Evolutionary conservation across 352 stramenopile species (phyloP).

Genomic region (Pythium sukuiense): DNA sequence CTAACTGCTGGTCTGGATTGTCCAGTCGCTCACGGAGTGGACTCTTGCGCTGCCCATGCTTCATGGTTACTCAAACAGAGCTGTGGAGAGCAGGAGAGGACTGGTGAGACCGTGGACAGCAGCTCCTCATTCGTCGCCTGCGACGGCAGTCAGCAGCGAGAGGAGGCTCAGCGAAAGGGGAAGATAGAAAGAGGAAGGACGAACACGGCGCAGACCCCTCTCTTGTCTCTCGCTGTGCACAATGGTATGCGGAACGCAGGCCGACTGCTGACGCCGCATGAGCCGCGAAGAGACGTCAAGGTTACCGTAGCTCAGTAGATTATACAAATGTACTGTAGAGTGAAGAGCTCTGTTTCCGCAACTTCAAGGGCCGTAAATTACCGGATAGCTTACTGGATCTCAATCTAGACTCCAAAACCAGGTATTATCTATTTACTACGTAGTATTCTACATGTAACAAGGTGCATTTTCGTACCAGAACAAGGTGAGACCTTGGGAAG

Average conservation of each 20-base stretch:
- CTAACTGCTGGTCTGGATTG: neutral
- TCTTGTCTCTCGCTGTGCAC: neutral
- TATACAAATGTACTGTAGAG: neutral
- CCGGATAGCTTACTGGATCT: neutral
- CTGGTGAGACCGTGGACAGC: neutral
- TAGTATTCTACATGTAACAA: too few species aligned
- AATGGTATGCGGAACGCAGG: neutral
- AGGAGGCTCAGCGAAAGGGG: neutral
- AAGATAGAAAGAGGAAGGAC: conserved; percentile 5
- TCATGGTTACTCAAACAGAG: conserved; percentile 15
- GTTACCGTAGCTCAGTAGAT: conserved; percentile 19
- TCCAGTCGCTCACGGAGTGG: conserved; percentile 7
- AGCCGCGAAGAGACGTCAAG: conserved; percentile 19
- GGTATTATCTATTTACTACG: neutral
- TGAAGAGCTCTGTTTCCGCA: conserved; percentile 1
- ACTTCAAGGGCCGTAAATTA: conserved; percentile 28
- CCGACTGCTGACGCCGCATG: conserved; percentile 6
- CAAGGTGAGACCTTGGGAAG: neutral
- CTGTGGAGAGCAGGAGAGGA: neutral
- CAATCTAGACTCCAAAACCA: conserved; percentile 9
- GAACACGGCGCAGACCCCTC: neutral
- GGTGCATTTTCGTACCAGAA: neutral
- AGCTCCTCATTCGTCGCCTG: conserved; percentile 1
- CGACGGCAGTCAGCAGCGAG: conserved; percentile 7
- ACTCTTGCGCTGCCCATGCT: conserved; percentile 21